Conservation (phyloP, 2,329 filamentous ascomycete species). For the Rugonectria rugulosa region DNA sequence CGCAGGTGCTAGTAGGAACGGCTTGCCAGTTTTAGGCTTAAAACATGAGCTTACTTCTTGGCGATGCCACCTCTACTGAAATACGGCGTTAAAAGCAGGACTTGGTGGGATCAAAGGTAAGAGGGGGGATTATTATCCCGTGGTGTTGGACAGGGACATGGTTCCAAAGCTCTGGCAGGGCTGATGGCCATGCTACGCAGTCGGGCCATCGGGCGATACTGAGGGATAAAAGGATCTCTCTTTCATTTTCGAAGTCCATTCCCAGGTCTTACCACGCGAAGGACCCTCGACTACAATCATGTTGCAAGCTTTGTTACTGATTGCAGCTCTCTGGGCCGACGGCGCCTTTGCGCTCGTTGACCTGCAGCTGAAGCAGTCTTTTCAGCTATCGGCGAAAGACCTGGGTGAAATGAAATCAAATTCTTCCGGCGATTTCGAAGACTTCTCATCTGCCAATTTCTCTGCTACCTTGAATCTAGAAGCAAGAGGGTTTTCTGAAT, state of each 20-base stretch:
- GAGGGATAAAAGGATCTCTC: background rate
- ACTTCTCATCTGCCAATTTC: background rate
- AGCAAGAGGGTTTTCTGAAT: background rate
- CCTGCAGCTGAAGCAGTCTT: background rate
- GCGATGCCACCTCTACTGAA: background rate
- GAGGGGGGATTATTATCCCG: background rate
- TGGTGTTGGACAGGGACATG: background rate
- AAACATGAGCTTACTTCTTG: background rate
- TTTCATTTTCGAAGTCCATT: too few relatives aligned
- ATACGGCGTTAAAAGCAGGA: background rate
- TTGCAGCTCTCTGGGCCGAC: background rate
- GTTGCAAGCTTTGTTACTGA: background rate
- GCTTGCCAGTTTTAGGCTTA: background rate
- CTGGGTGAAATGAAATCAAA: background rate
- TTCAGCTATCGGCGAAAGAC: background rate
- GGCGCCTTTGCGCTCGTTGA: background rate
- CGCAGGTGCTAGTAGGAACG: slow-evolving; percentile 1
- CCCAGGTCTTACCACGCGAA: too few relatives aligned
- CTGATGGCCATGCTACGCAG: background rate
- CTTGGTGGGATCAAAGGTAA: background rate
- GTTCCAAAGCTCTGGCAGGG: background rate
- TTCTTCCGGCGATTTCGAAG: background rate
- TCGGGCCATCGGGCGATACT: background rate
- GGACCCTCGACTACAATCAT: background rate
- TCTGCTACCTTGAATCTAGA: background rate